These are phyloP conservation scores for Boletus edulis DNA, from an alignment of 768 basidiomycete species.

Conservation along the genomic window DNA sequence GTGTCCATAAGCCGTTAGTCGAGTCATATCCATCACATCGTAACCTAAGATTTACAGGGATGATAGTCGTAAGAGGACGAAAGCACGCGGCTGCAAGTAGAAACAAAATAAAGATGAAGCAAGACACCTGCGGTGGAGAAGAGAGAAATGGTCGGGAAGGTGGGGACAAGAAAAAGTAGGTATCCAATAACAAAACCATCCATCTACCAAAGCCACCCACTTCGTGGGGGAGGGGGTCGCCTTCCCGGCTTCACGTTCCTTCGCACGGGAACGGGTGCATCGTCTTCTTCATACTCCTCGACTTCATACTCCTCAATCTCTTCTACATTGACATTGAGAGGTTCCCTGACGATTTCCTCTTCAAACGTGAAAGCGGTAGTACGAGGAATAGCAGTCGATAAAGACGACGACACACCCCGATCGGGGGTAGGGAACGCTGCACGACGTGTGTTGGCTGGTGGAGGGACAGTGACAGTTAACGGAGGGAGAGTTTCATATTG, in stretches of 20 bases:
- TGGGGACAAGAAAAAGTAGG: conserved; percentile 34
- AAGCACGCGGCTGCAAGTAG: conserved; percentile 3
- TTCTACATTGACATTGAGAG: conserved; percentile 28
- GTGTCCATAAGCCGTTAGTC: conserved; percentile 19
- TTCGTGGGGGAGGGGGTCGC: conserved; percentile 45
- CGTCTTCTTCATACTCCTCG: conserved; percentile 43
- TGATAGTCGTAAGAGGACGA: conserved; percentile 4
- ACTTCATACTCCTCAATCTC: conserved; percentile 37
- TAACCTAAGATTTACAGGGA: conserved; percentile 17
- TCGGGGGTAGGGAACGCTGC: conserved; percentile 73
- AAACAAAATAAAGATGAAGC: conserved; percentile 18
- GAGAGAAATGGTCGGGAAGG: conserved; percentile 15
- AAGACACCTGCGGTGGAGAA: conserved; percentile 21
- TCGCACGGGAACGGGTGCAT: conserved; percentile 39
- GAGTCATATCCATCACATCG: conserved; percentile 28
- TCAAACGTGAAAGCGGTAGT: conserved; percentile 72
- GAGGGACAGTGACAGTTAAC: conserved; percentile 66
- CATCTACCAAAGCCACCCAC: conserved; percentile 58
- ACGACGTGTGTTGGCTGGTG: conserved; percentile 75
- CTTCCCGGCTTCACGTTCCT: conserved; percentile 45
- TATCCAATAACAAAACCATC: conserved; percentile 28
- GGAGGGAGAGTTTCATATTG: conserved; percentile 48
- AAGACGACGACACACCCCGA: conserved; percentile 47
- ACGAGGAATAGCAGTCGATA: conserved; percentile 61
- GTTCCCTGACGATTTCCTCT: conserved; percentile 47